phyloP scores from a whole-genome alignment of 192 early-diverging fungal species.

The Dispira parvispora region DNA sequence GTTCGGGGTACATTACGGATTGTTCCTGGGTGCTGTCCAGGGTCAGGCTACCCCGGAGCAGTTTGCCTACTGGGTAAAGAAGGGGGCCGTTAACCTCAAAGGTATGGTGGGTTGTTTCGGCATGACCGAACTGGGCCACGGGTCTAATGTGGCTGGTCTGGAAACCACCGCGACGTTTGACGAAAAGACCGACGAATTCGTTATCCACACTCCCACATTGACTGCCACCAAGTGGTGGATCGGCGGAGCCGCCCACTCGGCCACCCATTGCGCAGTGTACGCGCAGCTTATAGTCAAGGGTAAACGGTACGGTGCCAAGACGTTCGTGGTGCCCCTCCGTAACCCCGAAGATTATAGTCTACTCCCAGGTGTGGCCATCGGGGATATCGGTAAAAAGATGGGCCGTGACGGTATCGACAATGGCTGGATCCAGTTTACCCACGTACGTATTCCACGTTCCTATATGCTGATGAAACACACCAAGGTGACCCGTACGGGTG shows the following conservation, averaged over 20 bases:
- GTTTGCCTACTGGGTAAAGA: conserved; percentile 68
- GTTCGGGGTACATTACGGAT: conserved; percentile 76
- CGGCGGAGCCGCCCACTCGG: conserved; percentile 83
- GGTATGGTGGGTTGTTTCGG: conserved; percentile 80
- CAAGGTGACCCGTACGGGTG: conserved; percentile 62
- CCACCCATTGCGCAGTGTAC: conserved; percentile 65
- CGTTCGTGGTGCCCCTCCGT: conserved; percentile 76
- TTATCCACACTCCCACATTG: conserved; percentile 62
- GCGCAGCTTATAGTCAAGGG: conserved; percentile 71
- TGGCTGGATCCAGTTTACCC: conserved; percentile 84
- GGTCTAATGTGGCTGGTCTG: conserved; percentile 78
- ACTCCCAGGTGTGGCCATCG: conserved; percentile 75
- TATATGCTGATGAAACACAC: conserved; percentile 92
- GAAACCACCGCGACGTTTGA: conserved; percentile 88
- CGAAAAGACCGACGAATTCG: conserved; percentile 63
- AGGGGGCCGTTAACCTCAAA: conserved; percentile 65
- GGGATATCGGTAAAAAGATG: conserved; percentile 91
- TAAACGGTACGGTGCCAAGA: conserved; percentile 69
- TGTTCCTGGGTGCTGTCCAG: conserved; percentile 76
- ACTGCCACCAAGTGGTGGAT: conserved; percentile 95
- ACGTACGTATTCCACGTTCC: conserved; percentile 75
- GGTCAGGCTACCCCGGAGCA: conserved; percentile 71
- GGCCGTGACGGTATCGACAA: conserved; percentile 83
- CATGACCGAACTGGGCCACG: conserved; percentile 78
- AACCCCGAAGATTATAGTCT: conserved; percentile 60